These are phyloP conservation scores for Parasitella parasitica DNA, from an alignment of 371 early-diverging fungal genomes.

Conservation along the genomic window DNA sequence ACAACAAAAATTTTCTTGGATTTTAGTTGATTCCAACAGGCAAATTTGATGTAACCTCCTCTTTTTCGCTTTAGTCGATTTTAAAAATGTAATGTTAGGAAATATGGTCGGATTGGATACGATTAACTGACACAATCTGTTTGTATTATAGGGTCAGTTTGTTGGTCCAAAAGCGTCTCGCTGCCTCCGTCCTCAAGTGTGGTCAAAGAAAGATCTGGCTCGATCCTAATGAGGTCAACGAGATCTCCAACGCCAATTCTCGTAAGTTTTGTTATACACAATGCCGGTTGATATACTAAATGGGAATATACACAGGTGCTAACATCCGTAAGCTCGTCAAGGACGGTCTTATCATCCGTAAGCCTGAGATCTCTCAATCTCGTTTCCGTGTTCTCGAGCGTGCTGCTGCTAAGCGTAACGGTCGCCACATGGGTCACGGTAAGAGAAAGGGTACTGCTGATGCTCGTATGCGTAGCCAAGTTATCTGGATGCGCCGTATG, in stretches of 20 bases:
- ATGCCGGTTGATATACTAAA: too few species aligned
- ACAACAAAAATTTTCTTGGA: constrained; percentile 2
- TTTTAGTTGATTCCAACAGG: not conserved
- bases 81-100: constrained; percentile 3
- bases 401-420: constrained; percentile 95
- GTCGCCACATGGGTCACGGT: constrained; percentile 99
- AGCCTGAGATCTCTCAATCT: constrained; percentile 92
- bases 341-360: constrained; percentile 97
- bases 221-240: constrained; percentile 97
- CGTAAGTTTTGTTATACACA: constrained; percentile 59
- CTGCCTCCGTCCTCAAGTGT: constrained; percentile 97
- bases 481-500: constrained; percentile 99
- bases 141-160: constrained; percentile 70
- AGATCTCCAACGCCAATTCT: constrained; percentile 97
- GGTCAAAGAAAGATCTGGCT: constrained; percentile 99
- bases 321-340: constrained; percentile 96
- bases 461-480: constrained; percentile 97
- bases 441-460: constrained; percentile 99
- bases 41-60: not conserved
- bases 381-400: constrained; percentile 96
- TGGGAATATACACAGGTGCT: constrained; percentile 41
- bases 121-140: not conserved
- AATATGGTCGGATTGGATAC: not conserved
- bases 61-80: constrained; percentile 16
- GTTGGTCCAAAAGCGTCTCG: constrained; percentile 93